A percentile compares a stretch with the other conserved stretches of the same genome.
phyloP scores from a whole-genome alignment of 163 green algal genomes.

The Prototheca stagnorum region DNA sequence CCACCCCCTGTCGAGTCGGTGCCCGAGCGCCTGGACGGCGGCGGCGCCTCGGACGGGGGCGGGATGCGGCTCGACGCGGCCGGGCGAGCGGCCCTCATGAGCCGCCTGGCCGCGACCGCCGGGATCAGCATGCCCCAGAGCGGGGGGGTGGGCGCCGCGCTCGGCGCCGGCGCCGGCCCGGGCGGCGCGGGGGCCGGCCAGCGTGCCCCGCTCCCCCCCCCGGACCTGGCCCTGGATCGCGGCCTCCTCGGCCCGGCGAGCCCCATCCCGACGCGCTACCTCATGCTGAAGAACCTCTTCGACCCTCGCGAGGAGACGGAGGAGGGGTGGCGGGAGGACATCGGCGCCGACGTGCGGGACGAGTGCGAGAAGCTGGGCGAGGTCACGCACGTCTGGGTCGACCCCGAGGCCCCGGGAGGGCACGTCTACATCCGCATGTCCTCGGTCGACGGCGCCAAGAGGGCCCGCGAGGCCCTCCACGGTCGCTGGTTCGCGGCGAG shows the following conservation, averaged over 20 bases:
- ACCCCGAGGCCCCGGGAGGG: constrained; percentile 70
- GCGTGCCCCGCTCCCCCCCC: neutral
- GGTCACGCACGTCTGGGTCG: constrained; percentile 69
- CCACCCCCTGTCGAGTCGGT: neutral
- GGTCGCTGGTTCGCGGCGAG: constrained; percentile 71
- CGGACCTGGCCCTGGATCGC: constrained; percentile 46
- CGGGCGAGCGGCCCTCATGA: constrained; percentile 51
- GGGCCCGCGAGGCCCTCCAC: constrained; percentile 61
- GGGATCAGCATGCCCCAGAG: constrained; percentile 5
- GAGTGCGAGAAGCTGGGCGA: constrained; percentile 84
- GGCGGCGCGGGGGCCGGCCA: neutral
- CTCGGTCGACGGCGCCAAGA: constrained; percentile 26
- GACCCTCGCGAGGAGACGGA: constrained; percentile 60
- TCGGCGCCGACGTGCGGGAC: constrained; percentile 71
- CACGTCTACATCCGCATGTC: constrained; percentile 88
- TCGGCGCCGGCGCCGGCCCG: neutral
- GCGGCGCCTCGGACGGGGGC: neutral
- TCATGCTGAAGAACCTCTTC: constrained; percentile 97
- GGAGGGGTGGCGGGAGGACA: constrained; percentile 76
- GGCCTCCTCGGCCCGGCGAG: constrained; percentile 72
- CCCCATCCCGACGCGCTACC: constrained; percentile 75
- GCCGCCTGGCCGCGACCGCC: constrained; percentile 36
- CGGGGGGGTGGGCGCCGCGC: too few species aligned
- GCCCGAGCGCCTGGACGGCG: neutral
- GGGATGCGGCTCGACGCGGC: neutral